Conservation (phyloP, 2,329 filamentous ascomycete species). For the Pyrenochaeta sp. region DNA sequence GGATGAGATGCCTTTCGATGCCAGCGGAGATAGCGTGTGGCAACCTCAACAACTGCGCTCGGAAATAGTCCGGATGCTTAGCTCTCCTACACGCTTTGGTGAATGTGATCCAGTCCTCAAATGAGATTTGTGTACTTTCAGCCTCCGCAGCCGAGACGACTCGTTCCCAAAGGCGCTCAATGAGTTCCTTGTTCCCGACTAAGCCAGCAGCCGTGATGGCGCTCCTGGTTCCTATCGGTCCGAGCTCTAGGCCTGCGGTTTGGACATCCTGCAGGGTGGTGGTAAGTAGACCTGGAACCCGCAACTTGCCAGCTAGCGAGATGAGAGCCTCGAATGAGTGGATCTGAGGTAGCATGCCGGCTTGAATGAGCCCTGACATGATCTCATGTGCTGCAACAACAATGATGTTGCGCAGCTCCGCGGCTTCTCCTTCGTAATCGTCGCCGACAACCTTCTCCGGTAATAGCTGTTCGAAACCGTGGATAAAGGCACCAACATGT, state of each 20-base stretch:
- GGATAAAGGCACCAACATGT: slow-evolving; percentile 51
- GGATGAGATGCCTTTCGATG: slow-evolving; percentile 16
- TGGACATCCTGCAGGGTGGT: slow-evolving; percentile 36
- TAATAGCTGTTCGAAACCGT: slow-evolving; percentile 39
- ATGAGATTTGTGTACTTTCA: slow-evolving; percentile 28
- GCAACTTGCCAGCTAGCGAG: slow-evolving; percentile 38
- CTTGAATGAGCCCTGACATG: slow-evolving; percentile 33
- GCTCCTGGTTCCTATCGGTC: slow-evolving; percentile 29
- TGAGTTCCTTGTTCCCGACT: slow-evolving; percentile 28
- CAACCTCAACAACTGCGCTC: slow-evolving; percentile 33
- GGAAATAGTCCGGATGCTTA: slow-evolving; percentile 30
- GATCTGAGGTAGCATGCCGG: slow-evolving; percentile 34
- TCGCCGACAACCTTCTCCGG: slow-evolving; percentile 25
- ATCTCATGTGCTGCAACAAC: slow-evolving; percentile 35
- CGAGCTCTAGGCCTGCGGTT: slow-evolving; percentile 27
- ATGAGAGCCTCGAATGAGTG: slow-evolving; percentile 39
- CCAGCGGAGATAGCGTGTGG: slow-evolving; percentile 33
- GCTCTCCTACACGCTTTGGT: slow-evolving; percentile 41
- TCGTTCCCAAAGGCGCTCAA: slow-evolving; percentile 42
- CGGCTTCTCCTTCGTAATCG: slow-evolving; percentile 27
- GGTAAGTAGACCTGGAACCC: slow-evolving; percentile 33
- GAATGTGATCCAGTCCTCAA: slow-evolving; percentile 45
- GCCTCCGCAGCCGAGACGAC: slow-evolving; percentile 33
- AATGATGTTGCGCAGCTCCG: slow-evolving; percentile 31
- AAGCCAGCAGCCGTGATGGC: slow-evolving; percentile 42